Conservation (phyloP, 805 yeast species). For the Candida morakotiae region DNA sequence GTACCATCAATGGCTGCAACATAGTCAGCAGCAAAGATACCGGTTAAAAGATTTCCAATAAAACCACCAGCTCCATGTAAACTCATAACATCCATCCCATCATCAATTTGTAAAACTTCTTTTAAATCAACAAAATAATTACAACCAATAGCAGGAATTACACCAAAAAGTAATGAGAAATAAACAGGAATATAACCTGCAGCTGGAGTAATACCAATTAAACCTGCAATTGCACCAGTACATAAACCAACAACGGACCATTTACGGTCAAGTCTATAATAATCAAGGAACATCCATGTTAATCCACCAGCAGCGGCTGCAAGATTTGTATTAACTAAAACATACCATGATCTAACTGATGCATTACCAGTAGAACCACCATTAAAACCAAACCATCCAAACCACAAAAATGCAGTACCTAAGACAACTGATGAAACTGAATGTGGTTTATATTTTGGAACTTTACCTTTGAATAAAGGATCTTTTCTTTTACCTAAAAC, state of each 20-base stretch:
- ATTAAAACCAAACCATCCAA: slow-evolving; percentile 99
- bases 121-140: slow-evolving; percentile 85
- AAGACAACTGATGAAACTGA: slow-evolving; percentile 88
- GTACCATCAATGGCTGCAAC: slow-evolving; percentile 80
- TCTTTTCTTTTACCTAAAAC: slow-evolving; percentile 90
- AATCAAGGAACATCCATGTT: slow-evolving; percentile 92
- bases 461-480: slow-evolving; percentile 59
- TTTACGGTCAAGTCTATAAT: slow-evolving; percentile 76
- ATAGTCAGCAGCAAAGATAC: slow-evolving; percentile 89
- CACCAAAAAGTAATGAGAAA: slow-evolving; percentile 82
- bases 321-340: slow-evolving; percentile 85
- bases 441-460: slow-evolving; percentile 92
- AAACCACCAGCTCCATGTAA: slow-evolving; percentile 93
- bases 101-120: slow-evolving; percentile 71
- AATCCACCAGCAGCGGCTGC: slow-evolving; percentile 94
- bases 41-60: slow-evolving; percentile 79
- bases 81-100: slow-evolving; percentile 89
- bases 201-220: slow-evolving; percentile 94
- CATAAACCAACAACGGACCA: slow-evolving; percentile 95
- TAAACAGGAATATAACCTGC: slow-evolving; percentile 95
- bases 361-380: slow-evolving; percentile 98
- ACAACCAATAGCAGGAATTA: slow-evolving; percentile 70
- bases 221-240: slow-evolving; percentile 89
- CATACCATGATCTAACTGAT: slow-evolving; percentile 90
- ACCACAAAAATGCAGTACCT: slow-evolving; percentile 94